A percentile compares a stretch with the other conserved stretches of the same genome.
phyloP scores from a whole-genome alignment of 257 asterid species.

The Solanum tarapatanum region DNA sequence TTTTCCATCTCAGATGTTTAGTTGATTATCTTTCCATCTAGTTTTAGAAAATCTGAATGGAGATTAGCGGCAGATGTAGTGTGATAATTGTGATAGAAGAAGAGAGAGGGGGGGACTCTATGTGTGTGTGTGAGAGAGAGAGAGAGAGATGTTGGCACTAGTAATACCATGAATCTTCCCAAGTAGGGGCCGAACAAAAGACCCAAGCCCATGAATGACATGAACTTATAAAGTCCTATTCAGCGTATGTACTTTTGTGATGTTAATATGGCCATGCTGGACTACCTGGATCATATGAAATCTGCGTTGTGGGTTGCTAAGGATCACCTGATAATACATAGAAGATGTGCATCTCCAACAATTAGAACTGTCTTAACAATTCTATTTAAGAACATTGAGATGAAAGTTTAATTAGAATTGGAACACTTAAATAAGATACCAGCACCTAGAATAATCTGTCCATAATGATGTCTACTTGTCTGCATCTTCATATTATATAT shows the following conservation, averaged over 20 bases:
- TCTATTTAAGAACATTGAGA: background rate
- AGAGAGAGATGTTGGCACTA: background rate
- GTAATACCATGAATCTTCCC: background rate
- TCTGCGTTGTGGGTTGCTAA: background rate
- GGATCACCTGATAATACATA: background rate
- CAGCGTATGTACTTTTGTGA: background rate
- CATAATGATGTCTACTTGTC: background rate
- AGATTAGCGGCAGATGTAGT: background rate
- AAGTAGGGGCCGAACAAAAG: background rate
- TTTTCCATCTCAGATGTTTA: background rate
- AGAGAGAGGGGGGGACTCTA: background rate
- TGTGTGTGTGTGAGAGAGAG: background rate
- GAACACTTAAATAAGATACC: background rate
- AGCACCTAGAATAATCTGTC: background rate
- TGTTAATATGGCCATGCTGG: background rate
- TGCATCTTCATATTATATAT: background rate
- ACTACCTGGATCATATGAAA: background rate
- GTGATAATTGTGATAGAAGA: background rate
- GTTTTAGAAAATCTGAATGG: background rate
- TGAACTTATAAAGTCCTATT: background rate
- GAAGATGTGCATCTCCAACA: background rate
- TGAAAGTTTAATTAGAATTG: background rate
- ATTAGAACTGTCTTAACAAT: background rate
- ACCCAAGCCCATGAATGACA: background rate
- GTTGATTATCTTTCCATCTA: background rate